Evolutionary conservation across 2,329 filamentous ascomycete genomes (phyloP).

Genomic region (Clonostachys sp.): DNA sequence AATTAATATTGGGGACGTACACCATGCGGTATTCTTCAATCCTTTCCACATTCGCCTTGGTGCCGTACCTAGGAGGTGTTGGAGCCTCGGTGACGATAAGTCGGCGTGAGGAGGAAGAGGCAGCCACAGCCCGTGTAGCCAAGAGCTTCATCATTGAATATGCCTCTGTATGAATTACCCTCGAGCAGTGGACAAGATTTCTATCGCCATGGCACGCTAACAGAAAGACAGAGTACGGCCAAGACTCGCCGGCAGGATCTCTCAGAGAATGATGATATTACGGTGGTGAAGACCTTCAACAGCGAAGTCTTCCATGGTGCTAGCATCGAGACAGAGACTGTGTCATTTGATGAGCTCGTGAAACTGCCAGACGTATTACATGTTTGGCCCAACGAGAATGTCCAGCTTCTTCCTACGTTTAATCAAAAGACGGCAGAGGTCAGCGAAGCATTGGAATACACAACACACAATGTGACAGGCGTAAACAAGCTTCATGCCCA

Average conservation of each 20-base stretch:
- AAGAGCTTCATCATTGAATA: not conserved
- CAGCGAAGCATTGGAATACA: slow-evolving; percentile 6
- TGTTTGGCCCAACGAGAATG: slow-evolving; percentile 10
- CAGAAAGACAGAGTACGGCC: too few species aligned
- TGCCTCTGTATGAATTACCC: not conserved
- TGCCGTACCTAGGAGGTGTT: too few species aligned
- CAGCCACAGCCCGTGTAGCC: not conserved
- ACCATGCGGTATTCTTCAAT: too few species aligned
- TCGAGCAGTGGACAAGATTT: too few species aligned
- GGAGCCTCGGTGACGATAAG: too few species aligned
- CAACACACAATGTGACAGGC: slow-evolving; percentile 13
- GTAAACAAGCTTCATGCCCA: slow-evolving; percentile 13
- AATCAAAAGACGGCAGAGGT: not conserved
- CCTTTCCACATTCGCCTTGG: too few species aligned
- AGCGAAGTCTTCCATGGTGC: slow-evolving; percentile 12
- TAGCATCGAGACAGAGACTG: slow-evolving; percentile 8
- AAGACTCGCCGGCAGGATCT: not conserved
- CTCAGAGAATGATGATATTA: slow-evolving; percentile 1
- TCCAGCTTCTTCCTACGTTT: not conserved
- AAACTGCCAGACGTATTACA: slow-evolving; percentile 10
- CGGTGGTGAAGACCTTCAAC: slow-evolving; percentile 5
- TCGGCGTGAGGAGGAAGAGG: not conserved
- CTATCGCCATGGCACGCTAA: too few species aligned
- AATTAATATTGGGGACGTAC: too few species aligned
- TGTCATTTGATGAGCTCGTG: slow-evolving; percentile 9